Evolutionary conservation across 202 grass and related monocot species (phyloP), one percentile per base, ranked within the genome.

Genomic region (Eragrostis tef): DNA sequence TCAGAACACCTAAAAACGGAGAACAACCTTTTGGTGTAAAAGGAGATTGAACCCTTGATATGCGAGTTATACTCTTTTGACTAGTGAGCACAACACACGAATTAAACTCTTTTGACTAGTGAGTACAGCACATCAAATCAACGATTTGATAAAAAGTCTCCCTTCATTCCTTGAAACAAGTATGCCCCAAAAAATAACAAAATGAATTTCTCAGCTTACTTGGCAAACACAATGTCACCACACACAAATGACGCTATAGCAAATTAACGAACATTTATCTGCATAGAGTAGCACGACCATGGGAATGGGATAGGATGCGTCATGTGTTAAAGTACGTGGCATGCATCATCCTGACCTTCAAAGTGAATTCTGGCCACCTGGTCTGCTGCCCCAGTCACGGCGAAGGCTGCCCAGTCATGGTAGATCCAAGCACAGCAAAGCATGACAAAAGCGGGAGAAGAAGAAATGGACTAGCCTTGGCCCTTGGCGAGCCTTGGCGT

Each of bases 301-400:
- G 42, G 24, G 48, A 65, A 26, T 59, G 67, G 9, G 10, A 70
- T 52, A 77, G 19, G 27, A 71, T 45, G 29, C 31, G 63, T 77
- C 65, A 77, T 44, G 22, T 17, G 52, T 75, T 44, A 26, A 74
- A 71, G 60, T 4, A 34, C 1, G 4, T 50, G 72, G 36, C 49
- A 83, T 49, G 73, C 73, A 73, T 78, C 74, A 60, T 42, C 63
- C 65, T 64, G 72, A 42, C 52, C 19, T 42, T 0, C 11, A 22
- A 58, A 57, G 31, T 36, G 63, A 57, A 24, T 48, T 72, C 48
- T 50, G 22, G 15, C 17, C 74, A 79, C 51, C 75, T 60, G 50
- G 67, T 83, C 67, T 83, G 75, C 65, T 34, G n/a, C n/a, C n/a
- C n/a, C n/a, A n/a, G n/a, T 34, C 1, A 34, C 31, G 31, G 4